A percentile compares a stretch with the other conserved stretches of the same genome.
phyloP scores from a whole-genome alignment of 2,329 filamentous ascomycete genomes.

The Coccinonectria pachysandricola region DNA sequence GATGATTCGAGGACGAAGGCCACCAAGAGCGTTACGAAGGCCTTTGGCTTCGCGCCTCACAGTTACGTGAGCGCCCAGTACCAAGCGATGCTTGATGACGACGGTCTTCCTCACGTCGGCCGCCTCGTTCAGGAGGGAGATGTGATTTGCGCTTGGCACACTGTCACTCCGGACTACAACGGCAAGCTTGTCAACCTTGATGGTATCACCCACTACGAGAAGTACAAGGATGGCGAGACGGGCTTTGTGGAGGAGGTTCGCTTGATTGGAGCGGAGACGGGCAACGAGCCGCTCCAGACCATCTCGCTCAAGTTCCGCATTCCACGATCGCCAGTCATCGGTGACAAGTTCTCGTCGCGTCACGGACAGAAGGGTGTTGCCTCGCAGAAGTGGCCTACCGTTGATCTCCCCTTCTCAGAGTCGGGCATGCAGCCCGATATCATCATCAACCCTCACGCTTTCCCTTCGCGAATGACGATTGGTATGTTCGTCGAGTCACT shows the following conservation, averaged over 20 bases:
- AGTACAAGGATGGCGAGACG: constrained; percentile 86
- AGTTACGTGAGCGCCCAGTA: constrained; percentile 60
- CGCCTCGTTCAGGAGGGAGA: constrained; percentile 70
- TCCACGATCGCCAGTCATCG: constrained; percentile 82
- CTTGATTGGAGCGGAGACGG: constrained; percentile 75
- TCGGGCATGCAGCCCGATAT: constrained; percentile 93
- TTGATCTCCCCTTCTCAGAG: constrained; percentile 95
- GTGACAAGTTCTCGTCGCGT: constrained; percentile 97
- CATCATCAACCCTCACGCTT: constrained; percentile 99
- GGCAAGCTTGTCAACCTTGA: constrained; percentile 78
- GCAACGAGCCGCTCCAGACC: constrained; percentile 73
- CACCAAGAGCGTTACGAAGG: constrained; percentile 60
- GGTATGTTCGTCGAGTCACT: constrained; percentile 98
- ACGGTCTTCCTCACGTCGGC: constrained; percentile 77
- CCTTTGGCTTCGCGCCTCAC: constrained; percentile 84
- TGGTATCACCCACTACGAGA: constrained; percentile 75
- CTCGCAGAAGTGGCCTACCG: constrained; percentile 88
- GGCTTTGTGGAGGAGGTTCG: constrained; percentile 90
- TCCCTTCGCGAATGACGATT: constrained; percentile 99
- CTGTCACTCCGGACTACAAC: constrained; percentile 68
- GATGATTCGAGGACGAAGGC: constrained; percentile 63
- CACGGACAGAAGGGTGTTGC: constrained; percentile 97
- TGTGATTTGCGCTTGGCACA: constrained; percentile 81
- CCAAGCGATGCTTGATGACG: constrained; percentile 67
- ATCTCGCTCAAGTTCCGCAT: constrained; percentile 90